Conservation (phyloP, 1,284 basidiomycete species). For the Puccinia hordei region DNA sequence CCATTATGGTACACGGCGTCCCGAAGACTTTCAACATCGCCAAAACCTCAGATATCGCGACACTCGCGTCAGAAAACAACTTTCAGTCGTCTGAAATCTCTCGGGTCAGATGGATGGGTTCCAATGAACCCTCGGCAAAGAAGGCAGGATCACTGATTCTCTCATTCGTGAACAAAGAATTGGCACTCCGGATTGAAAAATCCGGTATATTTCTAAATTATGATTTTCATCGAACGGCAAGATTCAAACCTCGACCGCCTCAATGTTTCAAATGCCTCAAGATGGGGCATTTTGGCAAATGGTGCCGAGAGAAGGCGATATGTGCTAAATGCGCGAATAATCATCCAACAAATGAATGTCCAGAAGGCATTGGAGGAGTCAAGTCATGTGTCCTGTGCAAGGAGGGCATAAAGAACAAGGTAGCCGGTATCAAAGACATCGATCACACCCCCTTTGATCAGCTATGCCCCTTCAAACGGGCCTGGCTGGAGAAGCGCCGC, state of each 20-base stretch:
- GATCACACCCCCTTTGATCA: not conserved
- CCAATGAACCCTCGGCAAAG: not conserved
- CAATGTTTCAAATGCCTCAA: slow-evolving; percentile 18
- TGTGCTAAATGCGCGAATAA: slow-evolving; percentile 15
- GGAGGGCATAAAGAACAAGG: not conserved
- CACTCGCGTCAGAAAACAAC: not conserved
- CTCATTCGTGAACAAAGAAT: not conserved
- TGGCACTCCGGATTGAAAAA: not conserved
- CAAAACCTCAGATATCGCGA: not conserved
- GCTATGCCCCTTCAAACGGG: not conserved
- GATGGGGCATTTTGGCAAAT: not conserved
- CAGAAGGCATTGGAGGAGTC: not conserved
- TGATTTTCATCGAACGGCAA: not conserved
- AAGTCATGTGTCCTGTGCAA: slow-evolving; percentile 7
- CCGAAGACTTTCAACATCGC: not conserved
- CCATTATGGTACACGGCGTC: not conserved
- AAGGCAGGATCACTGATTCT: not conserved
- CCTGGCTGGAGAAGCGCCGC: not conserved
- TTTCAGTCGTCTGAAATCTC: not conserved
- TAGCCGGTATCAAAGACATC: not conserved
- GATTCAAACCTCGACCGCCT: not conserved
- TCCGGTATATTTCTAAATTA: slow-evolving; percentile 14
- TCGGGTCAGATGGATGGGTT: not conserved
- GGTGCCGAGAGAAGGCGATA: not conserved
- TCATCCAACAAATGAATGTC: slow-evolving; percentile 9